phyloP scores from a whole-genome alignment of 139 green algal genomes.

The Eudorina sp. region DNA sequence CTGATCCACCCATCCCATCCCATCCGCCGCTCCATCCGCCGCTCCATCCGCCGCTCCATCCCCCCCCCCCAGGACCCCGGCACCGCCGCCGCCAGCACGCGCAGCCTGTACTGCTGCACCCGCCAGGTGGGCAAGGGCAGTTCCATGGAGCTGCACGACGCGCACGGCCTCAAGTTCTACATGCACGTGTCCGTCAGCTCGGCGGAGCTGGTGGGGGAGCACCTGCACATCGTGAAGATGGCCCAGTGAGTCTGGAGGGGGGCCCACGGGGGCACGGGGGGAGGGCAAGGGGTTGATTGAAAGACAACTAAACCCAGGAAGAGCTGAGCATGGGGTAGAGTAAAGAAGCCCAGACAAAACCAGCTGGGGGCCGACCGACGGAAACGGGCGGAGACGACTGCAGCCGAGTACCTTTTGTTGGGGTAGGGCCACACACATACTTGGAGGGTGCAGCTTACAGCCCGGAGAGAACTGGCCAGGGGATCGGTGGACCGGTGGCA shows the following conservation, averaged over 20 bases:
- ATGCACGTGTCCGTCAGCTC: background rate
- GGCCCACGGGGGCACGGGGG: background rate
- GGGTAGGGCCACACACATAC: no score
- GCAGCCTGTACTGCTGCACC: background rate
- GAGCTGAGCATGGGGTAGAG: no score
- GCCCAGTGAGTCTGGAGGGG: background rate
- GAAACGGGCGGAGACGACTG: no score
- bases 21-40: background rate
- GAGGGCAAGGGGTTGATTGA: background rate
- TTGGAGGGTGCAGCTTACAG: no score
- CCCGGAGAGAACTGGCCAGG: no score
- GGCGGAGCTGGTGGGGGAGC: background rate
- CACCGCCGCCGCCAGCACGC: background rate
- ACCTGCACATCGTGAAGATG: constrained; percentile 4
- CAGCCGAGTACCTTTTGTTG: no score
- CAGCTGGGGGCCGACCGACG: no score
- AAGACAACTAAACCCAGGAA: no score
- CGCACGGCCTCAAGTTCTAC: background rate
- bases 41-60: no score
- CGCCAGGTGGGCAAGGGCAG: background rate
- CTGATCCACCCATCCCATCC: no score
- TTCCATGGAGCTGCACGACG: constrained; percentile 29
- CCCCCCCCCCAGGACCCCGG: constrained; percentile 10
- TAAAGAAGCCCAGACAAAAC: no score
- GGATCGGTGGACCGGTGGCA: no score